Conservation (phyloP, 441 rosid species). For the Adansonia rubrostipa region DNA sequence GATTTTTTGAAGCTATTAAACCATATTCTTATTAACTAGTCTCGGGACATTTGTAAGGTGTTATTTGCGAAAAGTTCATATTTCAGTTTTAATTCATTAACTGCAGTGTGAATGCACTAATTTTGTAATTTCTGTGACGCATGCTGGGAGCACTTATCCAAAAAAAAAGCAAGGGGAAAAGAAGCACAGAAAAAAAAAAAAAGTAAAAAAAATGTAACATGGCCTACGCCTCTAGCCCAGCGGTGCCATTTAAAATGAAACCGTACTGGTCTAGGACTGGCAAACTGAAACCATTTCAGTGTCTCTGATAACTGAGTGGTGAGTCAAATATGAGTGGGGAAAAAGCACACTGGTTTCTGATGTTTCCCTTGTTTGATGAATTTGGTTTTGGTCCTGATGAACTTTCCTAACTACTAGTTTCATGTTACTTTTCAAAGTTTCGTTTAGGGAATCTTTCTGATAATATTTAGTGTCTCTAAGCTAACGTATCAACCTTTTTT, state of each 20-base stretch:
- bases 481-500: too few relatives aligned
- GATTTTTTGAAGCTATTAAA: background rate
- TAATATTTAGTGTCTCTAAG: background rate
- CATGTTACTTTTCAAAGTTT: background rate
- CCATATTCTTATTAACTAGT: background rate
- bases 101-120: background rate
- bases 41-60: background rate
- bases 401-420: background rate
- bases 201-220: background rate
- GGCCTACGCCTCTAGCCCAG: background rate
- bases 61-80: background rate
- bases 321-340: background rate
- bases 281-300: background rate
- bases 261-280: background rate
- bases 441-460: background rate
- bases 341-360: background rate
- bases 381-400: background rate
- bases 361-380: background rate
- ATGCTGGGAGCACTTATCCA: background rate
- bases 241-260: background rate
- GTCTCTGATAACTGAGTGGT: background rate
- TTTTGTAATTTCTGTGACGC: background rate
- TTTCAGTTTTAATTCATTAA: background rate
- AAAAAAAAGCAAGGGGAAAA: background rate
- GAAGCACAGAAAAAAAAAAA: background rate